These are phyloP conservation scores for Coniophora puteana DNA, from an alignment of 1,284 basidiomycete species.

Conservation along the genomic window DNA sequence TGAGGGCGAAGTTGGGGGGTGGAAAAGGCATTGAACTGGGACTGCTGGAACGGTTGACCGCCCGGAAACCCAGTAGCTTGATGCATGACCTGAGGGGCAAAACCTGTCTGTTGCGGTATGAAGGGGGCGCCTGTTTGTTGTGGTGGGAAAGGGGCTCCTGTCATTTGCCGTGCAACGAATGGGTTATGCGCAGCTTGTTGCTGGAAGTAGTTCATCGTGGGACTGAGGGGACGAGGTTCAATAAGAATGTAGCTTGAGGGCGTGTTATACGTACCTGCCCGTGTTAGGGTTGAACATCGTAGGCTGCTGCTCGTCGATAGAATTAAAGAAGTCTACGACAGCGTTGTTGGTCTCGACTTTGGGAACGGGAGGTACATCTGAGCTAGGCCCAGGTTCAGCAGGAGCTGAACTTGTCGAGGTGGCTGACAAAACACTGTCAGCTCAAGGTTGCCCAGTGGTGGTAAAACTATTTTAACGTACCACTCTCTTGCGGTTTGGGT, in stretches of 20 bases:
- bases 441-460: conserved; percentile 1
- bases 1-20: conserved; percentile 24
- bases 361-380: conserved; percentile 5
- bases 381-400: conserved; percentile 4
- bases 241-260: conserved; percentile 6
- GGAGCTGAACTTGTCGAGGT: conserved; percentile 17
- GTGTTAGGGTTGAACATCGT: conserved; percentile 69
- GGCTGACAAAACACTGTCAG: not conserved
- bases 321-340: conserved; percentile 86
- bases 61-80: conserved; percentile 62
- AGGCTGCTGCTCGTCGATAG: conserved; percentile 83
- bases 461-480: conserved; percentile 13
- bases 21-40: conserved; percentile 44
- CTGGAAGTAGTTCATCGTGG: conserved; percentile 52
- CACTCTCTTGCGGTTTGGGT: conserved; percentile 10
- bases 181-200: conserved; percentile 74
- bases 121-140: conserved; percentile 33
- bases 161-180: conserved; percentile 64
- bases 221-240: conserved; percentile 33
- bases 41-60: conserved; percentile 40
- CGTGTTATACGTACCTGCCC: conserved; percentile 40
- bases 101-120: conserved; percentile 22
- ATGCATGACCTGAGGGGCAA: conserved; percentile 35
- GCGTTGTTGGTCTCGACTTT: conserved; percentile 32
- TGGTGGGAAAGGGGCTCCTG: conserved; percentile 28